Percentiles rank a stretch among this genome's conserved stretches.
These are phyloP conservation scores for Amaranthus cruentus DNA, from an alignment of 148 eudicot species.

Conservation along the genomic window DNA sequence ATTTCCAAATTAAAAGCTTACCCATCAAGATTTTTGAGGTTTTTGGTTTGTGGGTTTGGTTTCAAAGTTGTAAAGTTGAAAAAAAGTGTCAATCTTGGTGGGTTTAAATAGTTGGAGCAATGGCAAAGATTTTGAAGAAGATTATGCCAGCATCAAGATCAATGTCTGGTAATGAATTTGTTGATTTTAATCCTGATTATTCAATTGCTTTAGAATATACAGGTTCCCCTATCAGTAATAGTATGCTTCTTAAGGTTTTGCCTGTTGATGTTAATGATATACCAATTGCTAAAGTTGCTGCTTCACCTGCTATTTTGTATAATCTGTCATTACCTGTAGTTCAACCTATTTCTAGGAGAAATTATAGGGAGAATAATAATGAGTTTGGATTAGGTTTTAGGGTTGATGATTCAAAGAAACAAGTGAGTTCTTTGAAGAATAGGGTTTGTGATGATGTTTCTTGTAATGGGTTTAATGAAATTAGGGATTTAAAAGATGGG, in stretches of 20 bases:
- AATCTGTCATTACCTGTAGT: constrained; percentile 52
- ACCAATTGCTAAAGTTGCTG: constrained; percentile 50
- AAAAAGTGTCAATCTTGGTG: constrained; percentile 5
- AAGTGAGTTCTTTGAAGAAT: neutral
- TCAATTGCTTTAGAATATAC: constrained; percentile 75
- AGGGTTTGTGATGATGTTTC: neutral
- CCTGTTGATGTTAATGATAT: constrained; percentile 56
- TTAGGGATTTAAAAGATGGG: constrained; percentile 18
- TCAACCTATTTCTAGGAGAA: constrained; percentile 44
- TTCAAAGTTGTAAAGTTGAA: neutral
- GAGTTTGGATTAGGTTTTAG: constrained; percentile 14
- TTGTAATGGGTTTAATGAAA: constrained; percentile 7
- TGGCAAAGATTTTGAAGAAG: constrained; percentile 41
- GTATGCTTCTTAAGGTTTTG: constrained; percentile 42
- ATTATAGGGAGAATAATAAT: constrained; percentile 9
- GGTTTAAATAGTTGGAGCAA: constrained; percentile 16
- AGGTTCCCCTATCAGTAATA: constrained; percentile 56
- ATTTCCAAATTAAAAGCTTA: no score
- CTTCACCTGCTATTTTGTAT: constrained; percentile 27
- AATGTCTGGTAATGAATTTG: constrained; percentile 30
- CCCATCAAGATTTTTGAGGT: neutral
- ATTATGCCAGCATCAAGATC: constrained; percentile 34
- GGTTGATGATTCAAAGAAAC: neutral
- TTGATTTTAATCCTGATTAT: constrained; percentile 49
- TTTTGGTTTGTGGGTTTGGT: constrained; percentile 4